Evolutionary conservation across 352 stramenopile genomes (phyloP).

Genomic region (Thalassiosira sp.): DNA sequence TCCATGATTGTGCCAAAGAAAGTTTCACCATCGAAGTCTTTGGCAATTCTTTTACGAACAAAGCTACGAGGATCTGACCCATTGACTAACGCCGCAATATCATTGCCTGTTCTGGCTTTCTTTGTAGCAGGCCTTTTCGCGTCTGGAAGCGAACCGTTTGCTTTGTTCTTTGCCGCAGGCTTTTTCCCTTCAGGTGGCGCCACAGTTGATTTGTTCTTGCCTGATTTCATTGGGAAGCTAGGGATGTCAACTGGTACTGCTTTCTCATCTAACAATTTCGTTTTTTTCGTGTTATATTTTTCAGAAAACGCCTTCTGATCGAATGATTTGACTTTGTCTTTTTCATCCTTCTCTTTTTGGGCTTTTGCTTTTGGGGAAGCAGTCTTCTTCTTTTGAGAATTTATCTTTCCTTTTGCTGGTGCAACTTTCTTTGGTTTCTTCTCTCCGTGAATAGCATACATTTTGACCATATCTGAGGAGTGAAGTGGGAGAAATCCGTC

Average conservation of each 20-base stretch:
- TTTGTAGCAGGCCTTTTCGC: constrained; percentile 25
- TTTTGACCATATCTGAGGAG: constrained; percentile 38
- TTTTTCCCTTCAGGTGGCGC: background rate
- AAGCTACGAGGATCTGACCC: constrained; percentile 30
- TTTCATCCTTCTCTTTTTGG: background rate
- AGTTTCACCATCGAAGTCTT: constrained; percentile 47
- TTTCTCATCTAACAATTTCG: background rate
- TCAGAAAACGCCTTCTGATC: constrained; percentile 1
- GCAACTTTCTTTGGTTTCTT: constrained; percentile 32
- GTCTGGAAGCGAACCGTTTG: background rate
- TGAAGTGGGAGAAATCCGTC: background rate
- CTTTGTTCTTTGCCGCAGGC: constrained; percentile 10
- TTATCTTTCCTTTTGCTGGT: constrained; percentile 6
- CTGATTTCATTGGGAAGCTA: constrained; percentile 23
- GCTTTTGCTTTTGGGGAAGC: constrained; percentile 3
- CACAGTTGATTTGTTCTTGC: background rate
- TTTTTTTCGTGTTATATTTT: constrained; percentile 2
- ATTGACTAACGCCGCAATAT: constrained; percentile 28
- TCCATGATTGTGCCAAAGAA: constrained; percentile 57
- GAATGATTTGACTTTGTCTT: constrained; percentile 1
- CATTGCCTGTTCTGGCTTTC: constrained; percentile 26
- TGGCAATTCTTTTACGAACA: constrained; percentile 45
- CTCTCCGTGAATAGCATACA: constrained; percentile 42
- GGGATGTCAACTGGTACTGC: background rate
- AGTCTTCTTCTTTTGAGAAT: constrained; percentile 17